Percentiles rank a stretch among this genome's conserved stretches.
These are phyloP conservation scores for Omphalotus olearius DNA, from an alignment of 1,284 basidiomycete genomes.

Conservation along the genomic window DNA sequence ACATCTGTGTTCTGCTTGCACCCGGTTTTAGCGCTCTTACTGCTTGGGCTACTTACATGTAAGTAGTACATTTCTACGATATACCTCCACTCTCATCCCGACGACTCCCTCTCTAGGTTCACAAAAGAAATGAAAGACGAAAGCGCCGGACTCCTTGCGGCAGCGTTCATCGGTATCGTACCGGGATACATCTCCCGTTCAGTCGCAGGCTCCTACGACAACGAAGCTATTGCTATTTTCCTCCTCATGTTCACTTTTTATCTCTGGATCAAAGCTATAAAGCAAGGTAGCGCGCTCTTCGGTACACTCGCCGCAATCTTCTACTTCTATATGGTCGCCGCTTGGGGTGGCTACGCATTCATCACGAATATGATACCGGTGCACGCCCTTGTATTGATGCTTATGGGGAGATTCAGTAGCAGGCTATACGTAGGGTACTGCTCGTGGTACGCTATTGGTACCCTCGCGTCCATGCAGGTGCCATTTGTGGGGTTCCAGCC, in stretches of 20 bases:
- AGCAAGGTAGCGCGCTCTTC: conserved; percentile 89
- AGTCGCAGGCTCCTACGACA: conserved; percentile 99
- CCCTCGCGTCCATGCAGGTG: conserved; percentile 97
- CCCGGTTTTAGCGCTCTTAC: conserved; percentile 97
- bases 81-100: conserved; percentile 1
- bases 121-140: conserved; percentile 93
- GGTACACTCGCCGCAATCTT: conserved; percentile 91
- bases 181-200: conserved; percentile 99
- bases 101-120: conserved; percentile 53
- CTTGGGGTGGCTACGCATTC: conserved; percentile 99
- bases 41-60: conserved; percentile 97
- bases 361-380: conserved; percentile 99
- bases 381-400: conserved; percentile 87
- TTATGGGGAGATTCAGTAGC: conserved; percentile 96
- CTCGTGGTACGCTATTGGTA: conserved; percentile 97
- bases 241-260: conserved; percentile 99
- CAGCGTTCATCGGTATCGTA: conserved; percentile 98
- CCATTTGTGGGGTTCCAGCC: conserved; percentile 99
- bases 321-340: conserved; percentile 99
- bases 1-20: conserved; percentile 95
- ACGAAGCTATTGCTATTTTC: conserved; percentile 99
- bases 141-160: conserved; percentile 92
- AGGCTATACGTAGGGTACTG: conserved; percentile 95
- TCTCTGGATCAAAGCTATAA: conserved; percentile 96
- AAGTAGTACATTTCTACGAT: conserved; percentile 26